Base-by-base conservation (phyloP, 2,329 filamentous ascomycete species). In the Paraconiothyrium sp. region DNA sequence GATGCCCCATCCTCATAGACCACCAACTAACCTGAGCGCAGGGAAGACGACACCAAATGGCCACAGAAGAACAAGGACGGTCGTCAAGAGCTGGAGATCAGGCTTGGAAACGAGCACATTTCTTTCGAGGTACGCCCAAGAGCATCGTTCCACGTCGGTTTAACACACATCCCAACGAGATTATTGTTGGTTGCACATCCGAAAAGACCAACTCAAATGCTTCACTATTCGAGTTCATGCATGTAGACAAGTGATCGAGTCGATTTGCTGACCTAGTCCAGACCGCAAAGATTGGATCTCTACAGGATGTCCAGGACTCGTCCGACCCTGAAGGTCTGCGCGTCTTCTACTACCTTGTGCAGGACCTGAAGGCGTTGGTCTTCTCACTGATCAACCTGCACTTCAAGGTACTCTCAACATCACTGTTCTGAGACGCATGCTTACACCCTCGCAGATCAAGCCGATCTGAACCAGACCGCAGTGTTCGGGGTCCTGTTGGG, bases 1-100 rank as follows among this genome's bases (percentile, higher is more conserved):
- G 27, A 27, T 14, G 30, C 16, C 16, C 24, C 20, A n/a, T 43
- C 5, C 14, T 44, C 5, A n/a, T 32, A 44, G 54, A 24, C 34
- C 44, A 35, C 24, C 41, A 30, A 16, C 39, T 51, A 39, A 46
- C n/a, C 20, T 3, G 34, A 10, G 10, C 30, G 64, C 69, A 97
- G 93, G 84, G 95, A 99, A 89, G 95, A 99, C 76, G 95, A 99
- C 79, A 92, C 90, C 30, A 97, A 97, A 79, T 99, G 95, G 95
- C 95, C 95, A 0, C 93, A 96, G 80, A 99, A 98, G 87, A 99
- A 99, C 83, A 98, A 98, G 82, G 95, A 99, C 73, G 95, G 95
- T 39, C 89, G 94, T 66, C 95, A 99, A 78, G 95, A 99, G 82
- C 85, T 99, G 51, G 95, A 99, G 80, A 97, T 99, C 61, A 88